Conservation (phyloP, 2,329 filamentous ascomycete species). For the Grosmannia clavigera region DNA sequence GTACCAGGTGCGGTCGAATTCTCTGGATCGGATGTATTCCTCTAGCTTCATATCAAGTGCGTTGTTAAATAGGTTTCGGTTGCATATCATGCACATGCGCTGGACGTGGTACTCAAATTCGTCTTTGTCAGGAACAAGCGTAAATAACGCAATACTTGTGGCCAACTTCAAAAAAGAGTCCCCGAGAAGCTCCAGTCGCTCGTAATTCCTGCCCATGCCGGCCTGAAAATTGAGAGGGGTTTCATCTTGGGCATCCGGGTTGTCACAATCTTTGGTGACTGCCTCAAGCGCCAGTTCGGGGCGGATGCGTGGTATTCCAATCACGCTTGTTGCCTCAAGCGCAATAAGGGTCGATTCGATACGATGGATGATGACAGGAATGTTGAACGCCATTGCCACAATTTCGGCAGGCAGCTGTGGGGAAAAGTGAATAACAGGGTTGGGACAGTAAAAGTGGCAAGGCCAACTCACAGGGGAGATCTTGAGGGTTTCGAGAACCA, state of each 20-base stretch:
- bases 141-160: slow-evolving; percentile 78
- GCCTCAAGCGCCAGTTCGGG: slow-evolving; percentile 71
- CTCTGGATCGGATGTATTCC: slow-evolving; percentile 69
- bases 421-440: slow-evolving; percentile 10
- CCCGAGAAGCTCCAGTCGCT: slow-evolving; percentile 84
- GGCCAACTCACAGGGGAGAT: slow-evolving; percentile 52
- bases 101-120: slow-evolving; percentile 85
- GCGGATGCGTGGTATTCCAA: slow-evolving; percentile 48
- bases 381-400: slow-evolving; percentile 60
- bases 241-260: slow-evolving; percentile 58
- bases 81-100: slow-evolving; percentile 84
- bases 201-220: slow-evolving; percentile 91
- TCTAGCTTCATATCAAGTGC: slow-evolving; percentile 54
- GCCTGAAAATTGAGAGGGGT: slow-evolving; percentile 61
- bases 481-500: slow-evolving; percentile 65
- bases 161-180: slow-evolving; percentile 94
- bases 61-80: slow-evolving; percentile 73
- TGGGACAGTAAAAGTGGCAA: slow-evolving; percentile 21
- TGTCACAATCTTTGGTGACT: slow-evolving; percentile 84
- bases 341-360: slow-evolving; percentile 73
- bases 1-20: slow-evolving; percentile 83
- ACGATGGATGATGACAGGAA: slow-evolving; percentile 76
- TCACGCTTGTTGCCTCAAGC: slow-evolving; percentile 55
- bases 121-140: slow-evolving; percentile 60
- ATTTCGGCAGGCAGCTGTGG: slow-evolving; percentile 52